phyloP scores from a whole-genome alignment of 2,329 filamentous ascomycete genomes.

The Bipolaris sorokiniana region DNA sequence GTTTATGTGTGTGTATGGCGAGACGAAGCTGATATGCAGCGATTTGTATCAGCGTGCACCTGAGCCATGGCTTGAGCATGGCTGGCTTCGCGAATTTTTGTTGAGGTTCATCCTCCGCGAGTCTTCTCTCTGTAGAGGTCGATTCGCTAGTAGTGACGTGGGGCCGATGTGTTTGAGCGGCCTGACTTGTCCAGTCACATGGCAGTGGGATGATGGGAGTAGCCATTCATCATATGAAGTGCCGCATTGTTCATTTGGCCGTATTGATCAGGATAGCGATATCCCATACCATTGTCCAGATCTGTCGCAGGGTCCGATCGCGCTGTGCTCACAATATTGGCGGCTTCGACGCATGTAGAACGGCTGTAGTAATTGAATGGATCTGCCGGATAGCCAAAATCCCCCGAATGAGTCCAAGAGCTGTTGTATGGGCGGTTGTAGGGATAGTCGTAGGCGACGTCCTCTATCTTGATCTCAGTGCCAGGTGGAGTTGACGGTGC shows the following conservation, averaged over 20 bases:
- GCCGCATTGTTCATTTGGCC: constrained; percentile 53
- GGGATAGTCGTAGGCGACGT: constrained; percentile 29
- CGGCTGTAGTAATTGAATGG: constrained; percentile 33
- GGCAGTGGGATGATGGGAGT: constrained; percentile 35
- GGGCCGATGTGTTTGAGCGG: neutral
- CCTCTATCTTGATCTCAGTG: constrained; percentile 35
- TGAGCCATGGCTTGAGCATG: neutral
- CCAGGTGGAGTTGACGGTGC: constrained; percentile 27
- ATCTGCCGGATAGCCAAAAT: constrained; percentile 23
- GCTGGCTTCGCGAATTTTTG: neutral
- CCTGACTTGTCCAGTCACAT: constrained; percentile 17
- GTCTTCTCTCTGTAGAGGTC: neutral
- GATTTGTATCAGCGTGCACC: neutral
- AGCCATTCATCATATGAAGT: constrained; percentile 56
- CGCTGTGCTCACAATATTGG: constrained; percentile 55
- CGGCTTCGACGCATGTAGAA: constrained; percentile 50
- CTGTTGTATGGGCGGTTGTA: constrained; percentile 31
- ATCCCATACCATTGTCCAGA: constrained; percentile 52
- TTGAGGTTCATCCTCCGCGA: neutral
- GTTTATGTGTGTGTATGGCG: neutral
- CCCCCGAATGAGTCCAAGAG: constrained; percentile 33
- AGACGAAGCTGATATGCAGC: neutral
- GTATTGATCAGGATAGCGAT: constrained; percentile 44
- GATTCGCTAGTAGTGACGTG: neutral
- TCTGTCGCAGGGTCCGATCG: constrained; percentile 47